phyloP scores from a whole-genome alignment of 352 stramenopile species.

The Phytophthora idaei region DNA sequence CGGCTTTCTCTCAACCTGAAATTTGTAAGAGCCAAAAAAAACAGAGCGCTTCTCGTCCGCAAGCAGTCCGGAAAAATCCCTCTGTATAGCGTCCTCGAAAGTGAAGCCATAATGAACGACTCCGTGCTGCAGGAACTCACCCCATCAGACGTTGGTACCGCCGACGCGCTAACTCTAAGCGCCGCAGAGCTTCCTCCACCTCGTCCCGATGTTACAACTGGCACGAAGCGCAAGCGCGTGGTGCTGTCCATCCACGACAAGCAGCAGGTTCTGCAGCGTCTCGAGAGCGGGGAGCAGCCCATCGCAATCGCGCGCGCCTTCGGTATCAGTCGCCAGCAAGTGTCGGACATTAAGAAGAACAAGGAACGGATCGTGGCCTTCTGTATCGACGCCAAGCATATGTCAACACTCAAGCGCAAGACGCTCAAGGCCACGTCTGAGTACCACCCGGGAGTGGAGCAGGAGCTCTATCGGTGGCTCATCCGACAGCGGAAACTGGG shows the following conservation, averaged over 20 bases:
- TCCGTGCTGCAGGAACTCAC: not conserved
- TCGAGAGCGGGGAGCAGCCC: conserved; percentile 71
- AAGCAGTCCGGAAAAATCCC: conserved; percentile 5
- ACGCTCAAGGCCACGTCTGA: conserved; percentile 71
- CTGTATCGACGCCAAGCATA: conserved; percentile 76
- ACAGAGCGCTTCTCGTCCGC: too few relatives aligned
- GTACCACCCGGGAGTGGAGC: conserved; percentile 79
- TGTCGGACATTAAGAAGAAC: conserved; percentile 91
- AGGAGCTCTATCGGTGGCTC: conserved; percentile 85
- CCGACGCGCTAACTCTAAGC: conserved; percentile 3
- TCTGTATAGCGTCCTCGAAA: conserved; percentile 6
- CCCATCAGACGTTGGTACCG: not conserved
- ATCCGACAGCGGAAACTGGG: conserved; percentile 67
- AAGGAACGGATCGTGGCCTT: conserved; percentile 76
- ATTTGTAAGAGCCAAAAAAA: not conserved
- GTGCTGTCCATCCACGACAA: conserved; percentile 87
- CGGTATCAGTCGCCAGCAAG: conserved; percentile 80
- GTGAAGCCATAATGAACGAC: conserved; percentile 20
- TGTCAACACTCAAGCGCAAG: conserved; percentile 75
- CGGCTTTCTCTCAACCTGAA: not conserved
- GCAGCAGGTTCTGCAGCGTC: conserved; percentile 78
- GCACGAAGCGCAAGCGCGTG: conserved; percentile 77
- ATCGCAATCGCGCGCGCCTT: conserved; percentile 63
- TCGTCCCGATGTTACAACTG: not conserved
- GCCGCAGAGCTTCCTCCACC: not conserved